Evolutionary conservation across 305 asterid species (phyloP), one percentile per base, ranked within the genome.

Genomic region (Fraxinus xanthoxyloides): DNA sequence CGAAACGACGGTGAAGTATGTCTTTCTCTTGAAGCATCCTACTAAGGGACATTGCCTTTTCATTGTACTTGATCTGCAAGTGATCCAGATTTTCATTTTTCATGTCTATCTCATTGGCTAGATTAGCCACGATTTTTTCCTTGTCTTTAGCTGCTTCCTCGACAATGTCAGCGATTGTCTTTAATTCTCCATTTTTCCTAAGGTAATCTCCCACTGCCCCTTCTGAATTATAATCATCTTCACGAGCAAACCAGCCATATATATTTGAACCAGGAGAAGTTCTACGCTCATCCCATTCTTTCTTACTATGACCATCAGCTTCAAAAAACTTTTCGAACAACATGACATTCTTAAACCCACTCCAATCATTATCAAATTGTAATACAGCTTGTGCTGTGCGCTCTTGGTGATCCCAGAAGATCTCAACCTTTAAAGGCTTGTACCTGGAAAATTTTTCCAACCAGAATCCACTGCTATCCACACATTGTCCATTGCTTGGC

Each of bases 1-100:
- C 80, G 79, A 92, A 93, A 81, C 89, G 75, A 63, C 90, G 95
- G 87, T 93, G 93, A 67, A 91, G 92, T 35, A 79, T 85, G 67
- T 93, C 97, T 86, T 93, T 95, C 93, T 95, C 98, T 84, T 89
- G 92, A 76, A 93, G 93, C 98, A 95, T 88, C 90, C 95, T 89
- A 85, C 90, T 86, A 26, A 92, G 89, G 3, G 98, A 90, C 89
- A 92, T n/a, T 26, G 90, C 85, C 89, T 84, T 90, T 81, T 81
- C 88, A 77, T 91, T 91, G 89, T 80, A 90, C 80, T 84, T 89
- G 36, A 81, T 87, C 83, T 85, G 92, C 85, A 93, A 76, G 86
- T 89, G 85, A 84, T 90, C 89, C 83, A 93, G 89, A 85, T 91
- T 90, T 78, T 91, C 93, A 82, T 88, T 93, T 80, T 85, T 92